Evolutionary conservation across 2,329 filamentous ascomycete species (phyloP).

Genomic region (Colletotrichum australisinense): DNA sequence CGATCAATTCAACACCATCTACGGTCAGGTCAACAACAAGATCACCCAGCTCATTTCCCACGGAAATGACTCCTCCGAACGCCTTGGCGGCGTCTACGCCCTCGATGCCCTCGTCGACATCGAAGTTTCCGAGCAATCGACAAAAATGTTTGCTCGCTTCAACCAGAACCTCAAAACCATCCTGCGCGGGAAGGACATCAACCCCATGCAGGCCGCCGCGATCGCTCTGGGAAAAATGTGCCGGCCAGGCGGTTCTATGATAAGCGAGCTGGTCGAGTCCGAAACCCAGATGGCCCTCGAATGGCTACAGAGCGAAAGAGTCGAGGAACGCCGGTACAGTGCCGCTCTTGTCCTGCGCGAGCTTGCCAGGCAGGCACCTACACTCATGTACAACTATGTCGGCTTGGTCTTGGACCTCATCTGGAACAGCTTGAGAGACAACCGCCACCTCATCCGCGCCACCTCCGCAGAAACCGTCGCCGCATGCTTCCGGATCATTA

Average conservation of each 20-base stretch:
- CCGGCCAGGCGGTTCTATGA: constrained; percentile 90
- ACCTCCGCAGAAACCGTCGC: constrained; percentile 94
- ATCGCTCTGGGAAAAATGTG: constrained; percentile 91
- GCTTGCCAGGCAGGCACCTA: constrained; percentile 91
- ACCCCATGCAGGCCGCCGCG: constrained; percentile 90
- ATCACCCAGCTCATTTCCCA: constrained; percentile 80
- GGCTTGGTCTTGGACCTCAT: constrained; percentile 96
- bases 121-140: constrained; percentile 90
- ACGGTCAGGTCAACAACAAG: constrained; percentile 66
- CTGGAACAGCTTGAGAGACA: constrained; percentile 92
- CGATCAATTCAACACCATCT: constrained; percentile 77
- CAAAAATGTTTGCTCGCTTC: constrained; percentile 90
- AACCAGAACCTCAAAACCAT: constrained; percentile 90
- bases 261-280: constrained; percentile 94
- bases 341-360: constrained; percentile 92
- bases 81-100: constrained; percentile 90
- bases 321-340: constrained; percentile 93
- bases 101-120: constrained; percentile 95
- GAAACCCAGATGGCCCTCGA: constrained; percentile 97
- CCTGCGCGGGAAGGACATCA: constrained; percentile 89
- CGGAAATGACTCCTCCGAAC: constrained; percentile 87
- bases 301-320: constrained; percentile 94
- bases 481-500: constrained; percentile 95
- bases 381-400: constrained; percentile 94
- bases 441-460: constrained; percentile 89